Conservation (phyloP, 2,329 filamentous ascomycete species). For the Orbilia quercus region DNA sequence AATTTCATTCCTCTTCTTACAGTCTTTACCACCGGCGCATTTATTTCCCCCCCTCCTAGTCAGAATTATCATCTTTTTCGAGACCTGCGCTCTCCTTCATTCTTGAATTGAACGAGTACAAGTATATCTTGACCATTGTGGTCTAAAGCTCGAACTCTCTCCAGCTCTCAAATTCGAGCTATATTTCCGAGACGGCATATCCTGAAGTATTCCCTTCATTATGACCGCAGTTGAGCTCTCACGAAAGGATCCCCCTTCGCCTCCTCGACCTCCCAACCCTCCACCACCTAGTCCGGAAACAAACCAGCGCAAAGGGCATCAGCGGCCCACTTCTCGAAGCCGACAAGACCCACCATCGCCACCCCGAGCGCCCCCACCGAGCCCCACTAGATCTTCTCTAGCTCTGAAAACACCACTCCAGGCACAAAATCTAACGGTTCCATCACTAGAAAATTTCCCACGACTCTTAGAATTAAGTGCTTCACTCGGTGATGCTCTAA, state of each 20-base stretch:
- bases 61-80: neutral
- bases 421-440: neutral
- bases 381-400: constrained; percentile 19
- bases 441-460: constrained; percentile 25
- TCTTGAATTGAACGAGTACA: neutral
- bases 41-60: neutral
- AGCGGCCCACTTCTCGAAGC: constrained; percentile 21
- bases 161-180: neutral
- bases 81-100: neutral
- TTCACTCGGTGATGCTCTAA: constrained; percentile 28
- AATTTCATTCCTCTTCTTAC: constrained; percentile 11
- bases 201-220: neutral
- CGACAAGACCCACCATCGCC: constrained; percentile 53
- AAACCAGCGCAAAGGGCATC: constrained; percentile 13
- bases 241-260: constrained; percentile 45
- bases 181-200: neutral
- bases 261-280: constrained; percentile 44
- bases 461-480: constrained; percentile 36
- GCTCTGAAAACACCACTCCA: neutral
- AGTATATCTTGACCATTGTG: neutral
- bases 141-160: neutral
- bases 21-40: constrained; percentile 11
- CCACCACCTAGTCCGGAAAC: constrained; percentile 46
- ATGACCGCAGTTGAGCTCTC: constrained; percentile 25
- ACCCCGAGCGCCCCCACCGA: constrained; percentile 47